Evolutionary conservation across 805 yeast species (phyloP).

Genomic region (Yueomyces sinensis): DNA sequence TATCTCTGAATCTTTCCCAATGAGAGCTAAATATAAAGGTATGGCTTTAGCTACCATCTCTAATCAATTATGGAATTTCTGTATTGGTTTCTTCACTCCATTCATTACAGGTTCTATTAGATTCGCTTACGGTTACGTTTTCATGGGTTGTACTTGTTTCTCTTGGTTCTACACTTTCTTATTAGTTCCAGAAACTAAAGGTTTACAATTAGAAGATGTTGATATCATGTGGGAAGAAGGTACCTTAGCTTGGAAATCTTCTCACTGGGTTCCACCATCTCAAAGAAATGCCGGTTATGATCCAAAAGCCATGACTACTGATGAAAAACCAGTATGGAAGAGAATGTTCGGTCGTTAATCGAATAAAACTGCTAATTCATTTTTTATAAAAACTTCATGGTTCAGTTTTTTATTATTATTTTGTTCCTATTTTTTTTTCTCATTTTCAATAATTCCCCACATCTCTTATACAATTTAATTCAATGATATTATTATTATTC

Average conservation of each 20-base stretch:
- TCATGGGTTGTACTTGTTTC: conserved; percentile 41
- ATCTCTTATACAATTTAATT: too few relatives aligned
- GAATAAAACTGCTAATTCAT: too few relatives aligned
- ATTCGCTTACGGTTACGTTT: conserved; percentile 54
- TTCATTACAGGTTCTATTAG: conserved; percentile 49
- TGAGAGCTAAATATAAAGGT: conserved; percentile 50
- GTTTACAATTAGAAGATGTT: conserved; percentile 66
- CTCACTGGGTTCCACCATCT: conserved; percentile 36
- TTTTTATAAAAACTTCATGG: too few relatives aligned
- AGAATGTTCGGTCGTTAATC: conserved; percentile 3
- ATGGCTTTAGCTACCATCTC: conserved; percentile 46
- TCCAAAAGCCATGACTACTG: conserved; percentile 10
- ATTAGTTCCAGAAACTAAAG: conserved; percentile 64
- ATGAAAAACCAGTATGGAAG: conserved; percentile 15
- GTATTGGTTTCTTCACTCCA: conserved; percentile 58
- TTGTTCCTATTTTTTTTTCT: too few relatives aligned
- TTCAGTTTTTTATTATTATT: too few relatives aligned
- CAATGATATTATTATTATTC: too few relatives aligned
- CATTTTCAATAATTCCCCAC: too few relatives aligned
- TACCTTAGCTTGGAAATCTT: conserved; percentile 31
- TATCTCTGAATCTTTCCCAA: conserved; percentile 56
- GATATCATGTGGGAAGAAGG: conserved; percentile 38
- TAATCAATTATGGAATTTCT: conserved; percentile 56
- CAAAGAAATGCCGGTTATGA: conserved; percentile 15
- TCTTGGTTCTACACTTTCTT: conserved; percentile 52